Percentiles rank a stretch among this genome's conserved stretches.
Evolutionary conservation across 805 yeast genomes (phyloP).

Genomic region (Nematodospora valgi): DNA sequence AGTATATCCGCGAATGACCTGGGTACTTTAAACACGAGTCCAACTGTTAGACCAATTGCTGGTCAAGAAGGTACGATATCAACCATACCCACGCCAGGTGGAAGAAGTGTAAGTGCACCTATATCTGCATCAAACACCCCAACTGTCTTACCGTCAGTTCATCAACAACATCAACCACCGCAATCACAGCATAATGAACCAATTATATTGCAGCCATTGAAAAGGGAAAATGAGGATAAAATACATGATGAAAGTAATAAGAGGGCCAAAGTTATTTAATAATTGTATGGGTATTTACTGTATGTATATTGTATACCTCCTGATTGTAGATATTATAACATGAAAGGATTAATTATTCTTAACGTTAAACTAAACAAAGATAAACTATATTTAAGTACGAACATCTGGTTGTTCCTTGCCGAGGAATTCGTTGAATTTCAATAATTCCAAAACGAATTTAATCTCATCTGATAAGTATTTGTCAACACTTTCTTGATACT

Average conservation of each 20-base stretch:
- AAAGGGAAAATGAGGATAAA: constrained; percentile 21
- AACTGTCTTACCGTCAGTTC: constrained; percentile 5
- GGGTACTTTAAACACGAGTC: too few relatives aligned
- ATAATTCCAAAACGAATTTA: constrained; percentile 57
- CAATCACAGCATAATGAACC: constrained; percentile 1
- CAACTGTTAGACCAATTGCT: too few relatives aligned
- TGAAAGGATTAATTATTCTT: too few relatives aligned
- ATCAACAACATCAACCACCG: not conserved
- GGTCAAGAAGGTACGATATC: too few relatives aligned
- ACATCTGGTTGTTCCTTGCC: constrained; percentile 90
- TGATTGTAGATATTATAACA: too few relatives aligned
- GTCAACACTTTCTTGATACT: constrained; percentile 53
- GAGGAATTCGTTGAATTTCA: constrained; percentile 67
- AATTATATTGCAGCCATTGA: constrained; percentile 17
- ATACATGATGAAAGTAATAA: constrained; percentile 8
- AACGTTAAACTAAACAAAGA: too few relatives aligned
- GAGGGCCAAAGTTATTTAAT: constrained; percentile 12
- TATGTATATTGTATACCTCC: not conserved
- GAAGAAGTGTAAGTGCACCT: too few relatives aligned
- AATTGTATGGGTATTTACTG: constrained; percentile 1
- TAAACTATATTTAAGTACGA: constrained; percentile 57
- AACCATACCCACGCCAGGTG: too few relatives aligned
- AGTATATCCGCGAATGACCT: too few relatives aligned
- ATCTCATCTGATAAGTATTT: constrained; percentile 66
- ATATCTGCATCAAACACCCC: constrained; percentile 2